Base-by-base conservation (phyloP, 2,329 filamentous ascomycete genomes). In the Fusarium heterosporum region DNA sequence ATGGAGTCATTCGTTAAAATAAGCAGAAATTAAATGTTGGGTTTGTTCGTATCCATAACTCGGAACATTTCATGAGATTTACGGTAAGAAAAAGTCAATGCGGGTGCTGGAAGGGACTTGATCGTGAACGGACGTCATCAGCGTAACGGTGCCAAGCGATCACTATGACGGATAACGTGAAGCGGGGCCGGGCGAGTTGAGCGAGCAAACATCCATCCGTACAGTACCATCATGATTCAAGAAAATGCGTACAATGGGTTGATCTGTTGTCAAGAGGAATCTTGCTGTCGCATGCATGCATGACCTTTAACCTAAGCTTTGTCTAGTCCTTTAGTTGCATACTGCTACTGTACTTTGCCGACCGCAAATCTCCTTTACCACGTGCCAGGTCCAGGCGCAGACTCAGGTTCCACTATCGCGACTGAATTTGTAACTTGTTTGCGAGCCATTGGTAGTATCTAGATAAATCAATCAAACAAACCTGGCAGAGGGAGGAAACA, bases 61-160 rank as follows among this genome's bases (percentile, higher is more conserved):
- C 34, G 16, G 34, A n/a, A 36, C 16, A n/a, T 36, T 36, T 16
- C 14, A 8, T 34, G 32, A 16, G 32, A 34, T 34, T n/a, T 34
- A 34, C 32, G 25, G 25, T 19, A 32, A 45, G 14, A 22, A 46
- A 62, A 62, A 46, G 60, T 63, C 60, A 63, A 63, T 63, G 60
- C 60, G 41, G 34, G 8, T n/a, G 34, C 16, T 9, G 34, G 28
- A 8, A 36, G 16, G 34, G 34, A 36, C 34, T 57, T 45, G 26
- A 51, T 46, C 22, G 59, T 25, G 43, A 57, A 50, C 34, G 43
- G 60, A 63, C 60, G 60, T 63, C 58, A 63, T 63, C n/a, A 51
- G 28, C 34, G 26, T 36, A 63, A 63, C 58, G 51, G 60, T 28
- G 56, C 56, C 53, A 59, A 50, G 45, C 55, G 50, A 63, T 45